Base-by-base conservation (phyloP, 495 filamentous ascomycete genomes). In the Pyrenopolyporus hunteri region DNA sequence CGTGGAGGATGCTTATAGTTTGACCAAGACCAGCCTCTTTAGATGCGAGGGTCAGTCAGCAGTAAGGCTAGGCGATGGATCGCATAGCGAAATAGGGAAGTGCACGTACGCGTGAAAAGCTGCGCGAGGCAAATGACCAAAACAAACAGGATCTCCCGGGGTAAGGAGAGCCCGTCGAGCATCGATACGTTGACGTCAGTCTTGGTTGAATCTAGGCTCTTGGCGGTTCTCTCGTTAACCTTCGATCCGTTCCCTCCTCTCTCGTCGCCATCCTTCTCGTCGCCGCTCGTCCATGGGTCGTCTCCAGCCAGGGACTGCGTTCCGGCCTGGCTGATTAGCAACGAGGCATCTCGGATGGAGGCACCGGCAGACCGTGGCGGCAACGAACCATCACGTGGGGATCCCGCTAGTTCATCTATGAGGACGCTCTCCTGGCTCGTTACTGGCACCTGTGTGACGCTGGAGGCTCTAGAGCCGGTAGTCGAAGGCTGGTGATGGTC, bases 81-180 rank as follows among this genome's bases (percentile, higher is more conserved):
- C 20, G 3, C 13, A 4, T 10, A 9, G 16, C 13, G 3, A 4
- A 17, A 5, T 45, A 7, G 17, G 26, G 36, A 45, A 42, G 36
- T 4, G 9, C 10, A 69, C 67, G 5, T 52, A 69, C 67, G 70
- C 10, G 61, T 73, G 17, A 66, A 70, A 23, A 82, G 73, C 43
- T 83, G 80, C 0, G 76, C 75, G 43, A 74, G 71, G 49, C 78
- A 81, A 8, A 80, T 69, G 11, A 75, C 57, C 35, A 58, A 52
- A 11, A 83, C 70, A 37, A 83, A 82, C 7, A 73, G 26, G 20
- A 74, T 62, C 57, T 83, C 80, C 23, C 57, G 61, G 0, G 60
- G 55, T 13, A 74, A 47, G 6, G 74, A 68, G 20, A 77, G 52
- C 11, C 59, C 59, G 1, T 60, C 64, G 49, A 55, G 53, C 14